A percentile compares a stretch with the other conserved stretches of the same genome.
Evolutionary conservation across 2,329 filamentous ascomycete species (phyloP).

Genomic region (Salinomyces thailandicus): DNA sequence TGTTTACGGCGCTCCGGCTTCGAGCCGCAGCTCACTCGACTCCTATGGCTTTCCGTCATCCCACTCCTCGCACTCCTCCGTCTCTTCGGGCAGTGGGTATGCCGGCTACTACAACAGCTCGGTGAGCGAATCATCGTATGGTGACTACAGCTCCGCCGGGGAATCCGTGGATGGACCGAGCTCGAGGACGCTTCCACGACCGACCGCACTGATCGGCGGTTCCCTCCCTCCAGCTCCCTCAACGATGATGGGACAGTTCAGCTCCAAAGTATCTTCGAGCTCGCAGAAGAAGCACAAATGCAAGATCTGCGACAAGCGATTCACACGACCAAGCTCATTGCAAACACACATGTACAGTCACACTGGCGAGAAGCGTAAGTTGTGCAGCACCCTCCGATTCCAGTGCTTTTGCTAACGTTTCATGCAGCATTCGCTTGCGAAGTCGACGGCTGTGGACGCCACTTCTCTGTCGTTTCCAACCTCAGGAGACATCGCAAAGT

Average conservation of each 20-base stretch:
- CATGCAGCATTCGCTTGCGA: slow-evolving; percentile 78
- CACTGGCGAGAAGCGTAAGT: slow-evolving; percentile 92
- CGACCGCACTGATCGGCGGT: slow-evolving; percentile 52
- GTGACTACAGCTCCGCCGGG: slow-evolving; percentile 87
- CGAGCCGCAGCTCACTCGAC: slow-evolving; percentile 62
- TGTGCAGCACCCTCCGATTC: slow-evolving; percentile 21
- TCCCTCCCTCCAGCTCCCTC: slow-evolving; percentile 72
- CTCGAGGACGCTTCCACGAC: slow-evolving; percentile 73
- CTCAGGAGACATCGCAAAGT: slow-evolving; percentile 90
- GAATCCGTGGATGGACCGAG: slow-evolving; percentile 70
- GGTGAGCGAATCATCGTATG: slow-evolving; percentile 67
- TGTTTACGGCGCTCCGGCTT: slow-evolving; percentile 62
- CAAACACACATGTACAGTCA: slow-evolving; percentile 99
- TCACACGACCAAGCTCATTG: slow-evolving; percentile 84
- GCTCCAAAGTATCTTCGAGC: slow-evolving; percentile 88
- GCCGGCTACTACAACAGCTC: slow-evolving; percentile 77
- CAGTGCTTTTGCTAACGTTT: slow-evolving; percentile 6
- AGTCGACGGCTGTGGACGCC: slow-evolving; percentile 85
- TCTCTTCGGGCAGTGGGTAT: slow-evolving; percentile 72
- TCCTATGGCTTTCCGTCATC: slow-evolving; percentile 84
- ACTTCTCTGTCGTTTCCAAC: slow-evolving; percentile 96
- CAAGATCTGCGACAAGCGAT: slow-evolving; percentile 96
- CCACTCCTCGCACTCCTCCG: slow-evolving; percentile 78
- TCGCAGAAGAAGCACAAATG: slow-evolving; percentile 99
- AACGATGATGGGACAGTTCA: slow-evolving; percentile 98